phyloP scores from a whole-genome alignment of 2,329 filamentous ascomycete genomes.

The Sarocladium brachiariae region DNA sequence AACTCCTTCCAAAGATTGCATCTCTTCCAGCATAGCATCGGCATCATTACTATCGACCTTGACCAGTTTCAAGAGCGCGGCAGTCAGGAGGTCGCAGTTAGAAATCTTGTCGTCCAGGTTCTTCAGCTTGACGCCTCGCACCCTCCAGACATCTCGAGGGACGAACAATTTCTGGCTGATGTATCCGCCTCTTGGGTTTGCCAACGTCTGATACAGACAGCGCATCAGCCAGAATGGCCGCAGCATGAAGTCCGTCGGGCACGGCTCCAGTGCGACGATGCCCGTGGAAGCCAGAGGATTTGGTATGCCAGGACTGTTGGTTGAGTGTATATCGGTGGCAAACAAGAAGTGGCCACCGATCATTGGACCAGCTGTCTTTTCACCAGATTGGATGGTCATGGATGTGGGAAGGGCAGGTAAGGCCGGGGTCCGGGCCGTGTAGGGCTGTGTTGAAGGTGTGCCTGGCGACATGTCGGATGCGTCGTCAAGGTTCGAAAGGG shows the following conservation, averaged over 20 bases:
- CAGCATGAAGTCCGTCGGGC: slow-evolving; percentile 81
- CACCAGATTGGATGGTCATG: slow-evolving; percentile 4
- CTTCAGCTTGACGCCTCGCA: slow-evolving; percentile 89
- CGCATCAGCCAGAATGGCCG: slow-evolving; percentile 98
- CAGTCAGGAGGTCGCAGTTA: slow-evolving; percentile 85
- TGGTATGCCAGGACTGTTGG: slow-evolving; percentile 35
- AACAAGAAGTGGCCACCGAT: slow-evolving; percentile 6
- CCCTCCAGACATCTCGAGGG: slow-evolving; percentile 86
- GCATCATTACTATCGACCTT: slow-evolving; percentile 85
- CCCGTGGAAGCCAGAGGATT: slow-evolving; percentile 56
- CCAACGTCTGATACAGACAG: slow-evolving; percentile 84
- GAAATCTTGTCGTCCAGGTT: slow-evolving; percentile 88
- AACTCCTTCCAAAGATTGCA: slow-evolving; percentile 80
- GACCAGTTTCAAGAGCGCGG: slow-evolving; percentile 75
- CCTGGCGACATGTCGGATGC: slow-evolving; percentile 61
- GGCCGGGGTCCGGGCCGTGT: slow-evolving; percentile 38
- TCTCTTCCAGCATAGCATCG: slow-evolving; percentile 86
- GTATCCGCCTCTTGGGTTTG: slow-evolving; percentile 86
- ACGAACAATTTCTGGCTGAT: slow-evolving; percentile 87
- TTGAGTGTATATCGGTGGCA: slow-evolving; percentile 7
- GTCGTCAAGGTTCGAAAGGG: slow-evolving; percentile 54
- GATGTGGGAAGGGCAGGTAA: slow-evolving; percentile 38
- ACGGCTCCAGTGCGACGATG: slow-evolving; percentile 71
- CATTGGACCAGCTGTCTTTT: slow-evolving; percentile 3
- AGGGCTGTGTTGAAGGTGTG: slow-evolving; percentile 66